A percentile compares a stretch with the other conserved stretches of the same genome.
These are phyloP conservation scores for Aureoboletus auriporus DNA, from an alignment of 768 basidiomycete genomes.

Conservation along the genomic window DNA sequence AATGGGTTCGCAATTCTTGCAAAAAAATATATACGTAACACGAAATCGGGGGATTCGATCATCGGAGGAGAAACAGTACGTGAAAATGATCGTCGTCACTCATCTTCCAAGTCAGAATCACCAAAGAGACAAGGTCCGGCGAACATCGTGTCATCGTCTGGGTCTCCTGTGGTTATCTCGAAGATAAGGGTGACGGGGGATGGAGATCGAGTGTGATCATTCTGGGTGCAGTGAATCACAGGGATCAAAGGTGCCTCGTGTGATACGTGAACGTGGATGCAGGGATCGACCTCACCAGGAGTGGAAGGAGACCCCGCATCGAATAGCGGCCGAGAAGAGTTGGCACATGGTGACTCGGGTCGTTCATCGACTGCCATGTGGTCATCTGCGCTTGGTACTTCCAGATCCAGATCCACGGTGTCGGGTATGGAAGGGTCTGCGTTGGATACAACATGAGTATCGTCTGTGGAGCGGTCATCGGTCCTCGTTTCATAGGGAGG, in stretches of 20 bases:
- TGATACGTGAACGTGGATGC: not conserved
- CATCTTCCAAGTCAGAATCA: slow-evolving; percentile 29
- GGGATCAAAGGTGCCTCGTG: not conserved
- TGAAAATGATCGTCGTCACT: slow-evolving; percentile 1
- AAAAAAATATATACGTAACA: no score
- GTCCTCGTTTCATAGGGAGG: not conserved
- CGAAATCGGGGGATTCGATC: no score
- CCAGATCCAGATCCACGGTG: slow-evolving; percentile 2
- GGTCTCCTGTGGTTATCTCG: not conserved
- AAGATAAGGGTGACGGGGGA: not conserved
- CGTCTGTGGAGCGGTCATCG: not conserved
- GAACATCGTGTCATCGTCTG: slow-evolving; percentile 7
- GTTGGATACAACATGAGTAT: not conserved
- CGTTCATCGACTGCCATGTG: not conserved
- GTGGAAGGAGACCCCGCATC: not conserved
- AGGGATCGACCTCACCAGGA: not conserved
- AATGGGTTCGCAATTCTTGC: no score
- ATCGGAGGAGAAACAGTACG: not conserved
- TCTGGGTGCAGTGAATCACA: not conserved
- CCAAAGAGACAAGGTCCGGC: slow-evolving; percentile 28
- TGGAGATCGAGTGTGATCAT: not conserved
- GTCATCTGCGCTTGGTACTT: not conserved
- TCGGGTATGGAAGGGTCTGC: not conserved
- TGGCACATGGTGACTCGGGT: not conserved
- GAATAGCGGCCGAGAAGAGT: not conserved